Conservation (phyloP, 2,329 filamentous ascomycete species). For the Neonectria faginata region DNA sequence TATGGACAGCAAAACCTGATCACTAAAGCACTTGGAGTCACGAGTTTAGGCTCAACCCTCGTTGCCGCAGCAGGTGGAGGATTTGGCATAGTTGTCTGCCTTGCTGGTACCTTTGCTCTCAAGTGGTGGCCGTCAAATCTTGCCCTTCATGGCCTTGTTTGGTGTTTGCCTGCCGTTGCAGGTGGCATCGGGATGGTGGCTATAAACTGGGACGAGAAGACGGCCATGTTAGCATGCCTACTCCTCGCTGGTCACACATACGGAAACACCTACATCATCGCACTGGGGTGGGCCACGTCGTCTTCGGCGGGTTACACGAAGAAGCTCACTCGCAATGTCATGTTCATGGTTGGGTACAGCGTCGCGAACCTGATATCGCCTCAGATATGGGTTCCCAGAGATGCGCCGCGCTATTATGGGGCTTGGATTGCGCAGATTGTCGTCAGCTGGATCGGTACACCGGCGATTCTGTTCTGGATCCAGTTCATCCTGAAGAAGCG, state of each 20-base stretch:
- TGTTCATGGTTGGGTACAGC: constrained; percentile 54
- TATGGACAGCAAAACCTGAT: constrained; percentile 56
- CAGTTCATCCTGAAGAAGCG: constrained; percentile 46
- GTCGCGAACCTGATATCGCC: constrained; percentile 51
- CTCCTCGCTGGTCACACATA: constrained; percentile 51
- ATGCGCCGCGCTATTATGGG: constrained; percentile 44
- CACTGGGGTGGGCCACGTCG: constrained; percentile 53
- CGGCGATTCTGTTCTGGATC: constrained; percentile 49
- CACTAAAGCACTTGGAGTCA: constrained; percentile 50
- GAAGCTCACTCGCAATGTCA: constrained; percentile 56
- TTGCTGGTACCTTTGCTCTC: constrained; percentile 48
- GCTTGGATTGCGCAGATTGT: constrained; percentile 43
- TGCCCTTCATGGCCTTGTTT: constrained; percentile 46
- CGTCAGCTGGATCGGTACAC: constrained; percentile 51
- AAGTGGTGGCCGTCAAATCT: constrained; percentile 46
- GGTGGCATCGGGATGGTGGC: constrained; percentile 46
- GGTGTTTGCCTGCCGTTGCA: constrained; percentile 43
- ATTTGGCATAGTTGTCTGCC: constrained; percentile 48
- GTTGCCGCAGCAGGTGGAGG: constrained; percentile 53
- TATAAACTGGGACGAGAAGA: constrained; percentile 39
- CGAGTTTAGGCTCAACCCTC: constrained; percentile 53
- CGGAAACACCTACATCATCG: constrained; percentile 45
- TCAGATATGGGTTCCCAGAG: constrained; percentile 50
- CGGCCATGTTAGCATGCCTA: constrained; percentile 40
- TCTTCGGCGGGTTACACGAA: constrained; percentile 55